phyloP scores from a whole-genome alignment of 805 yeast species.

The Lachancea meyersii region DNA sequence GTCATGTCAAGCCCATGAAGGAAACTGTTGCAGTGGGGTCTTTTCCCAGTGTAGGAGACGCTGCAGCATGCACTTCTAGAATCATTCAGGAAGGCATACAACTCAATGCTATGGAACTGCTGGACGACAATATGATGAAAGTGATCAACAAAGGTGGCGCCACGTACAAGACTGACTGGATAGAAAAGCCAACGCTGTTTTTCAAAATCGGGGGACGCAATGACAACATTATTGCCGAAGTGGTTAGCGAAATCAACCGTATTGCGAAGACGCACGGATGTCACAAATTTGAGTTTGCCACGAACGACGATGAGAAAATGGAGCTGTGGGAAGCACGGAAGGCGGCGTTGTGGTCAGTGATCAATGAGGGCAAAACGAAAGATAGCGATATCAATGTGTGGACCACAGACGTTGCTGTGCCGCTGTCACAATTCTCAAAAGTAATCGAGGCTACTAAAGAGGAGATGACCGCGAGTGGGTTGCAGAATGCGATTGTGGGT shows the following conservation, averaged over 20 bases:
- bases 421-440: slow-evolving; percentile 60
- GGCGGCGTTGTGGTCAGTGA: slow-evolving; percentile 56
- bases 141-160: slow-evolving; percentile 54
- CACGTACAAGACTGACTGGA: slow-evolving; percentile 45
- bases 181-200: slow-evolving; percentile 54
- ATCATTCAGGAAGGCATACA: slow-evolving; percentile 57
- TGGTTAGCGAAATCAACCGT: slow-evolving; percentile 40
- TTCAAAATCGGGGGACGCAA: slow-evolving; percentile 57
- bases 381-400: slow-evolving; percentile 49
- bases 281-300: slow-evolving; percentile 55
- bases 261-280: slow-evolving; percentile 54
- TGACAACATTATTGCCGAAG: slow-evolving; percentile 38
- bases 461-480: slow-evolving; percentile 48
- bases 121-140: slow-evolving; percentile 68
- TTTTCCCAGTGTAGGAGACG: slow-evolving; percentile 62
- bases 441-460: slow-evolving; percentile 55
- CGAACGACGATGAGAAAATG: slow-evolving; percentile 52
- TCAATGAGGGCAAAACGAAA: slow-evolving; percentile 55
- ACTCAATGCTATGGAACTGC: slow-evolving; percentile 67
- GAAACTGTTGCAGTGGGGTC: slow-evolving; percentile 67
- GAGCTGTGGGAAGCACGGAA: slow-evolving; percentile 76
- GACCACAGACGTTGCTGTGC: slow-evolving; percentile 83
- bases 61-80: slow-evolving; percentile 61
- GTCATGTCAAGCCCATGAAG: slow-evolving; percentile 56
- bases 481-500: slow-evolving; percentile 58